Base-by-base conservation (phyloP, 345 rosid species). In the Eucalyptus coolabah region DNA sequence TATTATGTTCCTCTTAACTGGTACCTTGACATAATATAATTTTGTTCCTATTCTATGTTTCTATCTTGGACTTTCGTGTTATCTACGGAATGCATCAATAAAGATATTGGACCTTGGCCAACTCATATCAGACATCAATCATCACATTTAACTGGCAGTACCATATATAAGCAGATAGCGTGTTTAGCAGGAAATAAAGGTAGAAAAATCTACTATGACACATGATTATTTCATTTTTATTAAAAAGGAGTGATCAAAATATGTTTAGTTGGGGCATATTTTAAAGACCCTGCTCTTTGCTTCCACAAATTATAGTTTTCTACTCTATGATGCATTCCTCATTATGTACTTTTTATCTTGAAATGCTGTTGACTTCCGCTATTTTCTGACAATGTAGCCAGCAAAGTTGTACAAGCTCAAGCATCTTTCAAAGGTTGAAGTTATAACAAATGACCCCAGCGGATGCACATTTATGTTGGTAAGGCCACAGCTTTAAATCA, bases 391-490 rank as follows among this genome's bases (percentile, higher is more conserved):
- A 50, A 42, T 92, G 89, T 95, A 97, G 99, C 97, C 99, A 88
- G 99, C 98, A 44, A 98, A 98, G 93, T 77, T 97, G 89, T 98
- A 98, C 93, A 97, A 98, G 92, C 95, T 98, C 89, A 98, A 96
- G 95, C 99, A 97, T 96, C 98, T 98, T 86, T 91, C 98, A 19
- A 96, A 97, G 91, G 94, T 98, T 92, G 99, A 98, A 95, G 99
- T 98, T 93, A 91, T 96, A 92, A 92, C 96, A 86, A 97, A 96
- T 93, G 99, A 98, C 91, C 98, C 99, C 77, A 98, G 98, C 92
- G 99, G 99, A 88, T 98, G 99, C 91, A 96, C 98, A 82, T 97
- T 98, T 92, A 96, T 96, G 88, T 91, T 98, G 97, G 99, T 97
- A 96, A 93, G 92, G 86, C 67, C 89, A 50, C 24, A 18, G 19